phyloP scores from a whole-genome alignment of 2,329 filamentous ascomycete species.

The Epichloe sibirici region DNA sequence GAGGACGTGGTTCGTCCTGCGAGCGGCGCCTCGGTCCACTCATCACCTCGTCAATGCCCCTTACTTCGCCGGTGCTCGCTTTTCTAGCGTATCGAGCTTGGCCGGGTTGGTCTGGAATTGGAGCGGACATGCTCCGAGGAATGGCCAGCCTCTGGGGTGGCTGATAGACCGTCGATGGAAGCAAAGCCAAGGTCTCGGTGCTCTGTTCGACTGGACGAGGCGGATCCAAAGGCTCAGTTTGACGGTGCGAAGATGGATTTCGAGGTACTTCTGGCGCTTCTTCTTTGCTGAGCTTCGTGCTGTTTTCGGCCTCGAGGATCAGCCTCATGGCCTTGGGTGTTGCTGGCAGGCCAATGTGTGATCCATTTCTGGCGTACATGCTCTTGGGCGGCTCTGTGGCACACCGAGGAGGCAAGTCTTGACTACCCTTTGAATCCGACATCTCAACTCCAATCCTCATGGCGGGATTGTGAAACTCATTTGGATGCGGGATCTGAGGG shows the following conservation, averaged over 20 bases:
- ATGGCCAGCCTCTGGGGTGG: slow-evolving; percentile 38
- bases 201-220: slow-evolving; percentile 21
- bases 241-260: slow-evolving; percentile 36
- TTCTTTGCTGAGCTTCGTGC: slow-evolving; percentile 23
- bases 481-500: slow-evolving; percentile 67
- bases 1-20: slow-evolving; percentile 40
- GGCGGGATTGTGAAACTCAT: slow-evolving; percentile 28
- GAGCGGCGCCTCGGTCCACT: slow-evolving; percentile 31
- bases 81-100: slow-evolving; percentile 21
- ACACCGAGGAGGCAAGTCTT: slow-evolving; percentile 42
- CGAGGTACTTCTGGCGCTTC: slow-evolving; percentile 43
- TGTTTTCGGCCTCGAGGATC: slow-evolving; percentile 49
- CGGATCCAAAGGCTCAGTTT: slow-evolving; percentile 27
- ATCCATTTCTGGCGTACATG: slow-evolving; percentile 36
- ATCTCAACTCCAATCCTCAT: slow-evolving; percentile 26
- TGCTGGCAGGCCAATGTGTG: slow-evolving; percentile 68
- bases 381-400: slow-evolving; percentile 50
- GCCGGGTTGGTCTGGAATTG: slow-evolving; percentile 28
- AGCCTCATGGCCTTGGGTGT: slow-evolving; percentile 87
- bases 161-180: slow-evolving; percentile 49
- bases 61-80: slow-evolving; percentile 24
- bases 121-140: slow-evolving; percentile 50
- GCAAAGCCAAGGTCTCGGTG: slow-evolving; percentile 30
- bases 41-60: slow-evolving; percentile 36
- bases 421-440: slow-evolving; percentile 28